Percentiles rank a stretch among this genome's conserved stretches.
phyloP scores from a whole-genome alignment of 2,329 filamentous ascomycete genomes.

The Cucurbitaria berberidis region DNA sequence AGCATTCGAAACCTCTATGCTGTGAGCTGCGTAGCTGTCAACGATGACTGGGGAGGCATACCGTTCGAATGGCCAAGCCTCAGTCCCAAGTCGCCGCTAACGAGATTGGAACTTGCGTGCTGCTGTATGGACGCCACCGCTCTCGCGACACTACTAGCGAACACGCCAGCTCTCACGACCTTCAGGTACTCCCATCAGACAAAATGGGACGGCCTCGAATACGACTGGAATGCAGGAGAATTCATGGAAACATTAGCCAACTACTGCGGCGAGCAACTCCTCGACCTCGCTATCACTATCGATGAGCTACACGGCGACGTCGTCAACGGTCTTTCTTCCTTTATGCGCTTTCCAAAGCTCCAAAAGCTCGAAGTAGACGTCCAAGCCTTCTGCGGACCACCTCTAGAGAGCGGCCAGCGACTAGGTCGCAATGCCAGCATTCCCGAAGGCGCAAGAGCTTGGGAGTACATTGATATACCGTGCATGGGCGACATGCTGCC shows the following conservation, averaged over 20 bases:
- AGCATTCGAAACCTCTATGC: conserved; percentile 38
- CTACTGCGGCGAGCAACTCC: conserved; percentile 30
- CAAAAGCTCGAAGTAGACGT: conserved; percentile 40
- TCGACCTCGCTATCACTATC: conserved; percentile 41
- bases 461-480: conserved; percentile 40
- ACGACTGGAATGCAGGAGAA: conserved; percentile 45
- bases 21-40: conserved; percentile 39
- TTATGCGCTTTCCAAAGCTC: conserved; percentile 33
- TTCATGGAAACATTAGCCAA: conserved; percentile 34
- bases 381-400: conserved; percentile 40
- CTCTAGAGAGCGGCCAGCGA: conserved; percentile 42
- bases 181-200: conserved; percentile 46
- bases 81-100: conserved; percentile 28
- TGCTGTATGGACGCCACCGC: conserved; percentile 43
- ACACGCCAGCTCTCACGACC: conserved; percentile 32
- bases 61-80: conserved; percentile 37
- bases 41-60: conserved; percentile 39
- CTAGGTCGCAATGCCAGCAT: conserved; percentile 23
- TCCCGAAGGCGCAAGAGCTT: conserved; percentile 28
- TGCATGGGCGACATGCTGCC: conserved; percentile 46
- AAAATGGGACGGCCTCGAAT: conserved; percentile 40
- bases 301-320: conserved; percentile 40
- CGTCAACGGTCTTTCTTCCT: conserved; percentile 41
- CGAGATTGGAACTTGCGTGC: conserved; percentile 37
- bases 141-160: conserved; percentile 27